phyloP scores from a whole-genome alignment of 352 stramenopile genomes.

The Pythium angustatum region DNA sequence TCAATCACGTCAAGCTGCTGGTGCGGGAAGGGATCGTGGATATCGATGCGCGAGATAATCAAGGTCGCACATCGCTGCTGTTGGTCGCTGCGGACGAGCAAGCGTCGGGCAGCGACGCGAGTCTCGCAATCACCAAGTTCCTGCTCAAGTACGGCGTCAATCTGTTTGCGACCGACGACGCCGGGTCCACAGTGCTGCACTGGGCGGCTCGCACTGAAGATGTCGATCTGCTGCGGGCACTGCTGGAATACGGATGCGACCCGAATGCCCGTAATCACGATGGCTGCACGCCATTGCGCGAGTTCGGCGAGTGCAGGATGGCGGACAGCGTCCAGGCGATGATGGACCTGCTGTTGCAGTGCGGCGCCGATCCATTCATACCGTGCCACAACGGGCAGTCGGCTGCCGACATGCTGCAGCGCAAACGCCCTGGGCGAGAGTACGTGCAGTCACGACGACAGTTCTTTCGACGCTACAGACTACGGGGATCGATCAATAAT shows the following conservation, averaged over 20 bases:
- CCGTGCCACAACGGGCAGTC: background rate
- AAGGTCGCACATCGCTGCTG: background rate
- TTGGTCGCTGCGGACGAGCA: background rate
- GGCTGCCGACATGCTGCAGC: background rate
- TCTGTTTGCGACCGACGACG: background rate
- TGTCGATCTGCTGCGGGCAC: background rate
- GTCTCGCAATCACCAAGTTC: background rate
- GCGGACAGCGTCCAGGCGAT: background rate
- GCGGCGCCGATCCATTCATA: slow-evolving; percentile 14
- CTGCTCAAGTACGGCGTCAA: background rate
- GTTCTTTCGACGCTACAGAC: slow-evolving; percentile 6
- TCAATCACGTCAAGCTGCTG: background rate
- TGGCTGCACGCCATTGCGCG: slow-evolving; percentile 5
- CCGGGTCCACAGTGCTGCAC: slow-evolving; percentile 4
- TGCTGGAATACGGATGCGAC: slow-evolving; percentile 2
- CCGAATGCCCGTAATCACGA: background rate
- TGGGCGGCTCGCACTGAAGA: slow-evolving; percentile 5
- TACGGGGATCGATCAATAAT: too few species aligned
- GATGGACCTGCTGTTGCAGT: slow-evolving; percentile 13
- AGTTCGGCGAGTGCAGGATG: slow-evolving; percentile 2
- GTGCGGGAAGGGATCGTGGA: slow-evolving; percentile 2
- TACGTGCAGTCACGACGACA: background rate
- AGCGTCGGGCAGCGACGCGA: background rate
- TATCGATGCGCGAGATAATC: background rate
- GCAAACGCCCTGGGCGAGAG: background rate